phyloP scores from a whole-genome alignment of 2,329 filamentous ascomycete genomes.

The Colletotrichum endophyticum region DNA sequence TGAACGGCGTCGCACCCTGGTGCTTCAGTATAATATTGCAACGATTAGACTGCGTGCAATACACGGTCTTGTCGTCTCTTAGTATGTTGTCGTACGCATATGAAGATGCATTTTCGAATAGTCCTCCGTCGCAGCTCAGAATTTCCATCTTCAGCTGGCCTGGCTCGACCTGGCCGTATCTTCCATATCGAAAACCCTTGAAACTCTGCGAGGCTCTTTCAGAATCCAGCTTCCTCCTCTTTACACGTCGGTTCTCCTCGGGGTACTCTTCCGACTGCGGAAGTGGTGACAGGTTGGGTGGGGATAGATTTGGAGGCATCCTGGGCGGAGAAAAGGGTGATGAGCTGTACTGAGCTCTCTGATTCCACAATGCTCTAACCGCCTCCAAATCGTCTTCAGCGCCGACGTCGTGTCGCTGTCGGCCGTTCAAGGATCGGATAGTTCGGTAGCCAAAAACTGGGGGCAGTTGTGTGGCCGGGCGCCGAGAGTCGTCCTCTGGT shows the following conservation, averaged over 20 bases:
- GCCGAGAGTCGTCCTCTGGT: not conserved
- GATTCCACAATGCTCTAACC: conserved; percentile 19
- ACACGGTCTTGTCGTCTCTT: conserved; percentile 81
- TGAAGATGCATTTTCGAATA: conserved; percentile 64
- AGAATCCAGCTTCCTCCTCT: conserved; percentile 74
- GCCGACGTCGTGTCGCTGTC: conserved; percentile 7
- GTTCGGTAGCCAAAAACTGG: conserved; percentile 2
- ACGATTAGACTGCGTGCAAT: conserved; percentile 85
- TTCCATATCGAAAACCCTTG: conserved; percentile 77
- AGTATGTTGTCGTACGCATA: conserved; percentile 84
- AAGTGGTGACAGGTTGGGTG: conserved; percentile 37
- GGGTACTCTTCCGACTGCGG: conserved; percentile 41
- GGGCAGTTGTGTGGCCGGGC: conserved; percentile 4
- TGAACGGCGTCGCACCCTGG: conserved; percentile 80
- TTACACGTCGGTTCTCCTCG: conserved; percentile 59
- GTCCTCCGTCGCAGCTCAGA: conserved; percentile 85
- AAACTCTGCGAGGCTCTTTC: conserved; percentile 57
- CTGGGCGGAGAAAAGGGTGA: conserved; percentile 26
- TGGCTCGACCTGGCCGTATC: conserved; percentile 84
- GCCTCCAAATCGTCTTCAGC: conserved; percentile 19
- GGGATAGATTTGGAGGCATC: conserved; percentile 30
- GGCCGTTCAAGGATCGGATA: not conserved
- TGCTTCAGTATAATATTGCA: conserved; percentile 90
- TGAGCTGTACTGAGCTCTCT: conserved; percentile 16
- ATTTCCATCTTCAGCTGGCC: conserved; percentile 86